A percentile compares a stretch with the other conserved stretches of the same genome.
phyloP scores from a whole-genome alignment of 2,329 filamentous ascomycete species.

The Ophiostoma sp. region DNA sequence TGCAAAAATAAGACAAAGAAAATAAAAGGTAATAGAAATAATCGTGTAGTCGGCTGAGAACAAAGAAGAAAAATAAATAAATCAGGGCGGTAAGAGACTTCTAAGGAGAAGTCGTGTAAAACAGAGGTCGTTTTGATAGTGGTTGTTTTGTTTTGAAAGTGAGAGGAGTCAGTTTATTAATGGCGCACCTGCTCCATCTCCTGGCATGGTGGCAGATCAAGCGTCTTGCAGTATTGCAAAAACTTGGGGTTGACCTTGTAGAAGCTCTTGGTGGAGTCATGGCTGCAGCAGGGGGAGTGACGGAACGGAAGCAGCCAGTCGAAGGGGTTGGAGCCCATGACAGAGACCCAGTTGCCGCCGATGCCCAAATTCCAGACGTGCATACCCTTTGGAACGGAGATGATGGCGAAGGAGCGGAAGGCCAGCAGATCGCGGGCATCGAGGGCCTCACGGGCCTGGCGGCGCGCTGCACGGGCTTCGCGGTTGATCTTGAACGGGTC shows the following conservation, averaged over 20 bases:
- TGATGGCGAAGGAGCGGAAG: constrained; percentile 72
- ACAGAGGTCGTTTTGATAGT: no score
- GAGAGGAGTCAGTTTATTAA: not conserved
- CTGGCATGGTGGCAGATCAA: constrained; percentile 36
- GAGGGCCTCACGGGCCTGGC: constrained; percentile 24
- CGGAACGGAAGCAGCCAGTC: constrained; percentile 83
- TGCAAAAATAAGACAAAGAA: not conserved
- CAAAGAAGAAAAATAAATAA: no score
- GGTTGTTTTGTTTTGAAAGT: not conserved
- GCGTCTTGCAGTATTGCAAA: constrained; percentile 52
- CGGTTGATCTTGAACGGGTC: constrained; percentile 17
- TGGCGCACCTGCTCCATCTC: constrained; percentile 21
- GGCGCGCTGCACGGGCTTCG: constrained; percentile 17
- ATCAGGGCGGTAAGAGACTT: not conserved
- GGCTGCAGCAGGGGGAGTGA: constrained; percentile 70
- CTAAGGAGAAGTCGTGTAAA: not conserved
- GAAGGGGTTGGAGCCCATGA: constrained; percentile 70
- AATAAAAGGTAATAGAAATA: no score
- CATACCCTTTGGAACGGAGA: constrained; percentile 70
- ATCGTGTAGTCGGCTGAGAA: not conserved
- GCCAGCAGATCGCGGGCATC: constrained; percentile 48
- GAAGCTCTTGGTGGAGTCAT: constrained; percentile 64
- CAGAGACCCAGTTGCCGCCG: constrained; percentile 69
- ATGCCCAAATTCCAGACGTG: constrained; percentile 82
- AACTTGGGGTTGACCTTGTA: constrained; percentile 68